A percentile compares a stretch with the other conserved stretches of the same genome.
Evolutionary conservation across 139 green algal species (phyloP).

Genomic region (Volvox africanus): DNA sequence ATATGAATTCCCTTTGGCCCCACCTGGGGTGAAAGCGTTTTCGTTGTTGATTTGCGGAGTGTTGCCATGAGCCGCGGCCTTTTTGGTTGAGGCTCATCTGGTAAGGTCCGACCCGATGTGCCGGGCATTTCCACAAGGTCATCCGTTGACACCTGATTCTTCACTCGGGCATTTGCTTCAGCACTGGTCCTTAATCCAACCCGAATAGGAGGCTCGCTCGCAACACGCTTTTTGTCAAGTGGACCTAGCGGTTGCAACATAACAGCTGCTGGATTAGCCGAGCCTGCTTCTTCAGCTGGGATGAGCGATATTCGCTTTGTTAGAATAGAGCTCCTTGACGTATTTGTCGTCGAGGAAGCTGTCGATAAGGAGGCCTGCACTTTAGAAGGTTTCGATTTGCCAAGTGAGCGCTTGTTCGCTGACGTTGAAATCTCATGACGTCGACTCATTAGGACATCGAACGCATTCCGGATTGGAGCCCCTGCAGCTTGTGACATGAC

Average conservation of each 20-base stretch:
- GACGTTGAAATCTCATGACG: not conserved
- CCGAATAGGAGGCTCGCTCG: too few relatives aligned
- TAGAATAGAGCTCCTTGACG: too few relatives aligned
- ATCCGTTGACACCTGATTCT: not conserved
- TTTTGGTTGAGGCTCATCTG: not conserved
- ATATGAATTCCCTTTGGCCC: too few relatives aligned
- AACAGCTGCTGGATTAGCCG: too few relatives aligned
- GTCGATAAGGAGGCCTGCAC: not conserved
- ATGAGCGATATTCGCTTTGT: too few relatives aligned
- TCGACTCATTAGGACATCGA: conserved; percentile 1
- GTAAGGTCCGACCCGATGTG: not conserved
- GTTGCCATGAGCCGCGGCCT: not conserved
- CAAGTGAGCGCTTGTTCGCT: not conserved
- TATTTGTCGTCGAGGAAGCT: too few relatives aligned
- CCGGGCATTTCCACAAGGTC: not conserved
- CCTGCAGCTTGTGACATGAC: conserved; percentile 6
- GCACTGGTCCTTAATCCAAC: too few relatives aligned
- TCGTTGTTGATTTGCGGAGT: not conserved
- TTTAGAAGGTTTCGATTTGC: not conserved
- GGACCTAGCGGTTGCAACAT: too few relatives aligned
- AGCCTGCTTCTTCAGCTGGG: too few relatives aligned
- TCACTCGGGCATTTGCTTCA: not conserved
- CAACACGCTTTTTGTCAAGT: too few relatives aligned
- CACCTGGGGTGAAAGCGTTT: not conserved
- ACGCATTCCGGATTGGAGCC: conserved; percentile 1